Conservation (phyloP, 176 grass and related monocot genomes). For the Triticum monococcum region DNA sequence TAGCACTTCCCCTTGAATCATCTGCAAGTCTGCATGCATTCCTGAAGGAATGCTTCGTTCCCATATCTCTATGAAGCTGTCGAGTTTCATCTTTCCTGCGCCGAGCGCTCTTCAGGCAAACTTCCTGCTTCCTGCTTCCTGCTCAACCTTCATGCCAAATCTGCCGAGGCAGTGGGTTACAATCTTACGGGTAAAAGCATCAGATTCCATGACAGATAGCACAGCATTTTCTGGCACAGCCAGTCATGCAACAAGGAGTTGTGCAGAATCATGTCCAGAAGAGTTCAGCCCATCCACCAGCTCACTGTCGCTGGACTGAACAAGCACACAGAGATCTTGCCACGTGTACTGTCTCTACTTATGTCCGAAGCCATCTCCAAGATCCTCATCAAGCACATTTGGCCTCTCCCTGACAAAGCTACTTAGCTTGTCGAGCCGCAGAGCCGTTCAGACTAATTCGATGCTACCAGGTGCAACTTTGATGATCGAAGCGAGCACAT, state of each 20-base stretch:
- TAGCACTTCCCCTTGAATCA: conserved; percentile 84
- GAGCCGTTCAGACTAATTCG: conserved; percentile 65
- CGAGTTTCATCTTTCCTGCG: conserved; percentile 70
- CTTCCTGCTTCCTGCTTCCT: conserved; percentile 28
- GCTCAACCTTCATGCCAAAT: conserved; percentile 62
- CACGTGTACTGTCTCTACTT: conserved; percentile 61
- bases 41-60: conserved; percentile 58
- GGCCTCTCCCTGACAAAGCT: conserved; percentile 58
- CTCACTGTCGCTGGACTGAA: conserved; percentile 83
- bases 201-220: conserved; percentile 62
- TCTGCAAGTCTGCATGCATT: conserved; percentile 56
- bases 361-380: conserved; percentile 4
- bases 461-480: conserved; percentile 76
- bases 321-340: conserved; percentile 61
- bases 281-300: conserved; percentile 61
- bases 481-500: conserved; percentile 46
- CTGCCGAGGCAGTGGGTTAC: conserved; percentile 60
- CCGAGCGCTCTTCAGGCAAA: conserved; percentile 52
- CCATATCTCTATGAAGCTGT: conserved; percentile 70
- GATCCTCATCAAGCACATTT: conserved; percentile 77
- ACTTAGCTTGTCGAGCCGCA: conserved; percentile 70
- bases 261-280: conserved; percentile 78
- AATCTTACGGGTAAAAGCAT: conserved; percentile 58
- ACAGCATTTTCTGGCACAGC: conserved; percentile 62
- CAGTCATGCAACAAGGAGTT: conserved; percentile 81